Evolutionary conservation across 345 rosid genomes (phyloP).

Genomic region (Ceriops decandra): DNA sequence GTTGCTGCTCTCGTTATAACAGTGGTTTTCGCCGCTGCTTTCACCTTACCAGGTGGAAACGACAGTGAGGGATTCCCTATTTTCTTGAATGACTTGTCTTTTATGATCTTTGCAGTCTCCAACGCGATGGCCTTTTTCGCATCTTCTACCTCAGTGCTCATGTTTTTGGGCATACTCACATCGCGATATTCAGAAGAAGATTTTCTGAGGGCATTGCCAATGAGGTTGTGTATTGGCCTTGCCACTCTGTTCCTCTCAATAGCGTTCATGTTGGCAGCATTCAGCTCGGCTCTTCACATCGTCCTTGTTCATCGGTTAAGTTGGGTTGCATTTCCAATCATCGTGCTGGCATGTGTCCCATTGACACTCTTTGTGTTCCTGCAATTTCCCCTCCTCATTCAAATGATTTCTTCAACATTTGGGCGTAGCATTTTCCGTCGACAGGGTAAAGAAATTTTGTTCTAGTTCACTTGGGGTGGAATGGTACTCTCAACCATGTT

Average conservation of each 20-base stretch:
- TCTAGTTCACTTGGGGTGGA: neutral
- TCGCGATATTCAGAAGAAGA: neutral
- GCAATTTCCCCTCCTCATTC: neutral
- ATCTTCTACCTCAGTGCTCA: neutral
- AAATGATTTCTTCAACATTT: neutral
- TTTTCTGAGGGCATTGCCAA: too few relatives aligned
- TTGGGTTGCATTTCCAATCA: constrained; percentile 6
- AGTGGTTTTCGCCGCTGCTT: neutral
- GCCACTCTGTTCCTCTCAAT: too few relatives aligned
- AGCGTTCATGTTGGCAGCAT: too few relatives aligned
- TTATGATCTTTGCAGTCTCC: neutral
- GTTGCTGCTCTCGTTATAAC: constrained; percentile 6
- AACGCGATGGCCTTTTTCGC: neutral
- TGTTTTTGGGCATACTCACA: constrained; percentile 7
- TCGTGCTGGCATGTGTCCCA: neutral
- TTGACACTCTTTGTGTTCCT: neutral
- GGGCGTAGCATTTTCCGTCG: neutral
- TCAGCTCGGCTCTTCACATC: too few relatives aligned
- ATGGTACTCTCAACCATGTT: too few relatives aligned
- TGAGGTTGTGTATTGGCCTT: too few relatives aligned
- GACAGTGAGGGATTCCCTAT: neutral
- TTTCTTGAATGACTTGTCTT: neutral
- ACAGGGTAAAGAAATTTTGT: too few relatives aligned
- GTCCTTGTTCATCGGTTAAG: too few relatives aligned
- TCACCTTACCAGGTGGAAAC: neutral